Base-by-base conservation (phyloP, 768 basidiomycete species). In the Dioszegia crocea region DNA sequence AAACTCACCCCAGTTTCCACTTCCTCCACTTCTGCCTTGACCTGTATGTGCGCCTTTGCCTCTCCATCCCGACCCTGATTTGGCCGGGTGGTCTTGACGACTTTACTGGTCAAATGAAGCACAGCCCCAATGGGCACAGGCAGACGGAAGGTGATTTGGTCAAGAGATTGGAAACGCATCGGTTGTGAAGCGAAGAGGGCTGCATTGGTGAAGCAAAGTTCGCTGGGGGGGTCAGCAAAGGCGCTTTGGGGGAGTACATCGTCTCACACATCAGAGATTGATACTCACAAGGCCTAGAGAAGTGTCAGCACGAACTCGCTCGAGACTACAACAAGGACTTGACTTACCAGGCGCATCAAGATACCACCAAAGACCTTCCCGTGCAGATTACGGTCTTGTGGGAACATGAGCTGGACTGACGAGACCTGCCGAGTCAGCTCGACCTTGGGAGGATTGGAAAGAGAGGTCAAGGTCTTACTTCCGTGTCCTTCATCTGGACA, bases 81-180 rank as follows among this genome's bases (percentile, higher is more conserved):
- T 64, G n/a, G 82, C 80, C 3, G 79, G 0, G 78, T 75, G 1
- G 84, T 82, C 65, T 88, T 83, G 10, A 87, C 79, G 36, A 91
- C 82, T 63, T 84, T 82, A 1, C 87, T 87, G 0, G 83, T 83
- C 36, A 91, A 80, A 2, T 86, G 83, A 14, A 91, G 82, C 48
- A 90, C 87, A 0, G 86, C 88, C 5, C 89, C 89, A 44, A 91
- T 90, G 1, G 88, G 87, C 0, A 92, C 89, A 0, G 89, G 88
- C 27, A 84, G 82, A 44, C 82, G 81, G 78, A 92, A 91, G 1
- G 84, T 84, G 70, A 91, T 89, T 30, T 84, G 84, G 67, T 91
- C 88, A 16, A 90, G 81, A 3, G 88, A 86, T 27, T 88, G 80
- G 77, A 91, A 91, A 2, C 82, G 82, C 48, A 89, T 81, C 0